These are phyloP conservation scores for Polyporus arcularius DNA, from an alignment of 768 basidiomycete species.

Conservation along the genomic window DNA sequence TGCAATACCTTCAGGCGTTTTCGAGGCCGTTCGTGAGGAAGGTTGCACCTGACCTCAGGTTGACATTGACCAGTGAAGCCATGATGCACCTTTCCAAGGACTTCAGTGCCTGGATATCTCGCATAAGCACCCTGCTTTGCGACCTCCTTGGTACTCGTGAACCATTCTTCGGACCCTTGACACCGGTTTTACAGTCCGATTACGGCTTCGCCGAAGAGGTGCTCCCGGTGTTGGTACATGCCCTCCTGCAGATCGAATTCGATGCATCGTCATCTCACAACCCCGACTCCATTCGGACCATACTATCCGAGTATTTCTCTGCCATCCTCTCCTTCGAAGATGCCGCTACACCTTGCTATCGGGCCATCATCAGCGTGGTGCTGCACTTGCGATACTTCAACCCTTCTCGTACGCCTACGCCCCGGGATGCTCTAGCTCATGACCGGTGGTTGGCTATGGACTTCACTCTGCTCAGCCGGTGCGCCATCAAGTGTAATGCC, in stretches of 20 bases:
- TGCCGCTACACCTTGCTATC: slow-evolving; percentile 45
- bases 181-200: slow-evolving; percentile 56
- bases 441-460: slow-evolving; percentile 85
- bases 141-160: slow-evolving; percentile 56
- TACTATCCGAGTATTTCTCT: slow-evolving; percentile 57
- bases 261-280: slow-evolving; percentile 21
- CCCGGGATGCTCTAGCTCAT: slow-evolving; percentile 48
- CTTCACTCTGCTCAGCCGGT: slow-evolving; percentile 66
- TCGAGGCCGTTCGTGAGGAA: slow-evolving; percentile 21
- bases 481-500: slow-evolving; percentile 75
- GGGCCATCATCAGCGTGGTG: slow-evolving; percentile 69
- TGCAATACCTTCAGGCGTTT: slow-evolving; percentile 29
- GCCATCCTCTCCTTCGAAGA: slow-evolving; percentile 45
- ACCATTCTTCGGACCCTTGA: slow-evolving; percentile 70
- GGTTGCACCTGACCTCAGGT: slow-evolving; percentile 38
- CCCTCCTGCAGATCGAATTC: slow-evolving; percentile 46
- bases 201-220: slow-evolving; percentile 61
- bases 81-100: slow-evolving; percentile 43
- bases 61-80: slow-evolving; percentile 37
- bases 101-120: slow-evolving; percentile 65
- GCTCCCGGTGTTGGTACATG: slow-evolving; percentile 77
- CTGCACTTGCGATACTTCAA: slow-evolving; percentile 78
- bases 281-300: slow-evolving; percentile 27
- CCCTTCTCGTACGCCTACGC: slow-evolving; percentile 32
- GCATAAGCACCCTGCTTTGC: slow-evolving; percentile 56